A percentile compares a stretch with the other conserved stretches of the same genome.
Conservation (phyloP, 495 filamentous ascomycete genomes). For the Aspergillus sclerotiicarbonarius region DNA sequence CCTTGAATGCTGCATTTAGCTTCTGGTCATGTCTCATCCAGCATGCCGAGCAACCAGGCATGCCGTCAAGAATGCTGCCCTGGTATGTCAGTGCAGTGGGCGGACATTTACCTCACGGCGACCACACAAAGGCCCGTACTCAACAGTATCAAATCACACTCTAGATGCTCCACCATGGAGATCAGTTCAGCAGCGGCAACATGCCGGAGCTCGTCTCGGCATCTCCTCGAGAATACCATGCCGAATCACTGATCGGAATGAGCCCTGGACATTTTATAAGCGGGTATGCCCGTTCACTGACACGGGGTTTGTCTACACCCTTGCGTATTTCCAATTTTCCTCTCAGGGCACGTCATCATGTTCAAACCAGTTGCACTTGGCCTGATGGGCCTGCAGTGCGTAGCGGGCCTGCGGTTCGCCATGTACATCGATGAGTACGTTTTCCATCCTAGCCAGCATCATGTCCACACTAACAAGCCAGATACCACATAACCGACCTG, state of each 20-base stretch:
- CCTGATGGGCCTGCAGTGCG: conserved; percentile 35
- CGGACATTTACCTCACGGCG: background rate
- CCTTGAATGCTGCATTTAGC: background rate
- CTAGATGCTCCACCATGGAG: too few relatives aligned
- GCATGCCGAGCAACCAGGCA: background rate
- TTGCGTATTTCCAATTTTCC: background rate
- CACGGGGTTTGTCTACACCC: background rate
- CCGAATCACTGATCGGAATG: background rate
- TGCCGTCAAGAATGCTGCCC: background rate
- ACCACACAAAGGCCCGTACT: too few relatives aligned
- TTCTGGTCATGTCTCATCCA: background rate
- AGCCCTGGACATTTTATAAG: background rate
- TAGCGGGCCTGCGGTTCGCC: conserved; percentile 28
- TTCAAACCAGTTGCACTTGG: conserved; percentile 29
- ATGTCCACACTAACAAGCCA: conserved; percentile 11
- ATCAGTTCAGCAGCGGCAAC: background rate
- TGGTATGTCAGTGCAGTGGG: background rate
- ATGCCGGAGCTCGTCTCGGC: background rate
- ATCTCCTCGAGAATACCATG: background rate
- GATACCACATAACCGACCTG: conserved; percentile 33
- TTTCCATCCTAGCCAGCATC: background rate
- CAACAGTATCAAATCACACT: too few relatives aligned
- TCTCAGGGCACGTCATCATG: conserved; percentile 20
- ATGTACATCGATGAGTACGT: conserved; percentile 45
- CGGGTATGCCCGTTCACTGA: background rate